A percentile compares a stretch with the other conserved stretches of the same genome.
These are phyloP conservation scores for Grosmannia clavigera DNA, from an alignment of 2,329 filamentous ascomycete genomes.

Conservation along the genomic window DNA sequence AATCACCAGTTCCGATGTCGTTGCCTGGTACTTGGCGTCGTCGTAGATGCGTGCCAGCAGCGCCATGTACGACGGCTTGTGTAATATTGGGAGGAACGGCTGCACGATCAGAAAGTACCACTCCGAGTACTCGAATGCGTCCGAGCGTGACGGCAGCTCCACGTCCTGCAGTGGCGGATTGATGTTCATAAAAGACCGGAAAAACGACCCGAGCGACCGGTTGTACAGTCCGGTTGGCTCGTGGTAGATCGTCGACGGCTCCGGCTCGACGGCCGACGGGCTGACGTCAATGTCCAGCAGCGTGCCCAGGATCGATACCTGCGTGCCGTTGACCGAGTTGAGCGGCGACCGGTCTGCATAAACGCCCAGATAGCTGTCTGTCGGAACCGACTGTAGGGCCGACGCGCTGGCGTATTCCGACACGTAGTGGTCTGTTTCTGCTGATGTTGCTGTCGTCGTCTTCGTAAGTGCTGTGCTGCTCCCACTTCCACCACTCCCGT, in stretches of 20 bases:
- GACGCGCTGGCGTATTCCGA: constrained; percentile 17
- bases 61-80: constrained; percentile 59
- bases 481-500: neutral
- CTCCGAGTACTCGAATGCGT: constrained; percentile 56
- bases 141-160: constrained; percentile 48
- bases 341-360: constrained; percentile 50
- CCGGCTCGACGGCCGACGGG: constrained; percentile 22
- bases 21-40: constrained; percentile 49
- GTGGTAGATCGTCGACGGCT: constrained; percentile 2
- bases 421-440: constrained; percentile 7
- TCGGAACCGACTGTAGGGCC: constrained; percentile 28
- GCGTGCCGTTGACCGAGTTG: constrained; percentile 63
- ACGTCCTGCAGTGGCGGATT: constrained; percentile 43
- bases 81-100: constrained; percentile 62
- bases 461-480: neutral
- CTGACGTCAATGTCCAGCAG: constrained; percentile 64
- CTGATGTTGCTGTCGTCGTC: neutral
- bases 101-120: constrained; percentile 67
- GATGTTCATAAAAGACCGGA: constrained; percentile 51
- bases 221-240: constrained; percentile 40
- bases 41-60: constrained; percentile 60
- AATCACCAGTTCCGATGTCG: constrained; percentile 52
- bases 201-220: constrained; percentile 59
- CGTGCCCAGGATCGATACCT: constrained; percentile 65
- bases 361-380: constrained; percentile 56